Percentiles rank a stretch among this genome's conserved stretches.
Conservation (phyloP, 2,329 filamentous ascomycete species). For the Verticillium isaacii region DNA sequence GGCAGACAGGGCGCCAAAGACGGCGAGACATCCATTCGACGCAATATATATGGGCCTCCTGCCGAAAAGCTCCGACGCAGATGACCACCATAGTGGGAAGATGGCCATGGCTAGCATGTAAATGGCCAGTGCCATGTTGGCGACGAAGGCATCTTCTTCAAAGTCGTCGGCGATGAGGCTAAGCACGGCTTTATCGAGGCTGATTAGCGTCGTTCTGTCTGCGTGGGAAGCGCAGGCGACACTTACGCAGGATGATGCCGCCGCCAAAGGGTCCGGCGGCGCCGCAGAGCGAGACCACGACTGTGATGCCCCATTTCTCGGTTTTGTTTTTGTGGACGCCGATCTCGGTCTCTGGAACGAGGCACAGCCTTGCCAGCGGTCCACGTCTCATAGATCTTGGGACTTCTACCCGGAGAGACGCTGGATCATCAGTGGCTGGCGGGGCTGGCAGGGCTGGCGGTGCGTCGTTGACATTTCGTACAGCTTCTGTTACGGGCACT, state of each 20-base stretch:
- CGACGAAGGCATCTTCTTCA: background rate
- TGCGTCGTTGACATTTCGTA: too few species aligned
- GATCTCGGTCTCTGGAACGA: background rate
- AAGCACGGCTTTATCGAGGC: background rate
- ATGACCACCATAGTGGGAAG: constrained; percentile 74
- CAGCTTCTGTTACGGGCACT: too few species aligned
- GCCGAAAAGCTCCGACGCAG: constrained; percentile 63
- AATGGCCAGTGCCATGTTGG: constrained; percentile 44
- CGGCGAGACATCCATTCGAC: constrained; percentile 60
- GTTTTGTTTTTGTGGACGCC: background rate
- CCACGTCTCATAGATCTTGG: background rate
- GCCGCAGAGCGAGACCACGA: background rate
- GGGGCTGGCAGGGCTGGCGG: too few species aligned
- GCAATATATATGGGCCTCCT: constrained; percentile 65
- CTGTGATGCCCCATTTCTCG: background rate
- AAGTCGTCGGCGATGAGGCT: background rate
- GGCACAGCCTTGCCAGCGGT: background rate
- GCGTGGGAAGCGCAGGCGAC: background rate
- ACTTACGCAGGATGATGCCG: constrained; percentile 1
- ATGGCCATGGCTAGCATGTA: constrained; percentile 73
- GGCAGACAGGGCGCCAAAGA: constrained; percentile 62
- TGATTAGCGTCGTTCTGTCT: background rate
- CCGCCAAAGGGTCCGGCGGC: background rate
- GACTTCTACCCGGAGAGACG: background rate
- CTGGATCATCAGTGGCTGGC: too few species aligned